Conservation (phyloP, 2,329 filamentous ascomycete genomes). For the Aspergillus spinulosporus region DNA sequence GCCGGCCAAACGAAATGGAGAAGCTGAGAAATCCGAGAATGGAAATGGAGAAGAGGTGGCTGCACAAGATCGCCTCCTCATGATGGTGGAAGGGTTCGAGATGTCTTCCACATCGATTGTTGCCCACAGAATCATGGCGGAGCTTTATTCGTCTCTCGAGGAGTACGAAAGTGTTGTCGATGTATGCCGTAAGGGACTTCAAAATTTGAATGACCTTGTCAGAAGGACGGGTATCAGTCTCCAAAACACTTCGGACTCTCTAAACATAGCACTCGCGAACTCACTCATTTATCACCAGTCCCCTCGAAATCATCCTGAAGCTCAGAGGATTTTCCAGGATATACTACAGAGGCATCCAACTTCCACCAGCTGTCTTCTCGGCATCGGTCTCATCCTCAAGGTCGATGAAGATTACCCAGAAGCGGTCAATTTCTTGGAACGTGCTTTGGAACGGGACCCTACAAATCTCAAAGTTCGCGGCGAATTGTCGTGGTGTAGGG, state of each 20-base stretch:
- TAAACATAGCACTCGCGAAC: conserved; percentile 79
- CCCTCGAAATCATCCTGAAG: conserved; percentile 84
- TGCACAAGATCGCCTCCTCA: conserved; percentile 74
- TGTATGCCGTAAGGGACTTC: conserved; percentile 71
- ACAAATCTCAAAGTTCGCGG: conserved; percentile 76
- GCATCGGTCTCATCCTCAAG: conserved; percentile 86
- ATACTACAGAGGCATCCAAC: conserved; percentile 74
- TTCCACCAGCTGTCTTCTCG: conserved; percentile 80
- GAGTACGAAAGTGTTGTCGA: conserved; percentile 83
- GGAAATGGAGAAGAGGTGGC: conserved; percentile 57
- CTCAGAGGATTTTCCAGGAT: conserved; percentile 78
- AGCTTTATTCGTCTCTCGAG: conserved; percentile 81
- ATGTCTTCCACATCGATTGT: conserved; percentile 68
- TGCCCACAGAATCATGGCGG: conserved; percentile 77
- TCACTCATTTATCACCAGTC: conserved; percentile 86
- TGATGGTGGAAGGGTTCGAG: conserved; percentile 75
- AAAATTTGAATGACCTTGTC: conserved; percentile 60
- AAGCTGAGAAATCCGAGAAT: conserved; percentile 15
- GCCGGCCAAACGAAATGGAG: conserved; percentile 38
- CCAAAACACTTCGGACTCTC: conserved; percentile 68
- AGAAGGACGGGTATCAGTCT: conserved; percentile 69
- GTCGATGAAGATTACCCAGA: conserved; percentile 86
- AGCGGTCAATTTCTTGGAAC: conserved; percentile 76
- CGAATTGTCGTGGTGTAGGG: conserved; percentile 90
- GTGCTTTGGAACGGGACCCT: conserved; percentile 71